Percentiles rank a stretch among this genome's conserved stretches.
These are phyloP conservation scores for Auricularia cornea DNA, from an alignment of 768 basidiomycete genomes.

Conservation along the genomic window DNA sequence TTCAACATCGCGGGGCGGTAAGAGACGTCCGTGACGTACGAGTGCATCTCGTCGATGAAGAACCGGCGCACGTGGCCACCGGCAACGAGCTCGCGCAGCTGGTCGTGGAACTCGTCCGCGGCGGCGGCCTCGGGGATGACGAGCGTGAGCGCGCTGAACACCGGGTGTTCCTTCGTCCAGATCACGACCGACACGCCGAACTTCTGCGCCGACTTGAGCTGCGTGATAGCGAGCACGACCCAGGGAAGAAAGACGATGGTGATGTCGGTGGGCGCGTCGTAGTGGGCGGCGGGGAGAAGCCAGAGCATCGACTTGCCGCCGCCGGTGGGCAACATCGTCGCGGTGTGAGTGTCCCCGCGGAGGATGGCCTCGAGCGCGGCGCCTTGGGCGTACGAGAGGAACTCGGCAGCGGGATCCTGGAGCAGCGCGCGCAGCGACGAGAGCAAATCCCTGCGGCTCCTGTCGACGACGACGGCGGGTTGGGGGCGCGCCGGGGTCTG, in stretches of 20 bases:
- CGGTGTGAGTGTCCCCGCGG: not conserved
- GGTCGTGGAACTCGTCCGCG: not conserved
- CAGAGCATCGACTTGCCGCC: not conserved
- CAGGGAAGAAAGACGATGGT: not conserved
- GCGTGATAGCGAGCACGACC: not conserved
- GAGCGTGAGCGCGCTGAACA: not conserved
- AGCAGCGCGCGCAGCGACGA: not conserved
- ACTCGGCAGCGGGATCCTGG: not conserved
- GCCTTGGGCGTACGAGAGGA: not conserved
- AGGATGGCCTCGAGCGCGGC: not conserved
- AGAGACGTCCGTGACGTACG: not conserved
- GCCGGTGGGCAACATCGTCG: not conserved
- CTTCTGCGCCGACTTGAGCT: not conserved
- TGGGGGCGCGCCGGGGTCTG: not conserved
- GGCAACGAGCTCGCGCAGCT: not conserved
- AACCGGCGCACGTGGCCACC: not conserved
- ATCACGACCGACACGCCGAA: not conserved
- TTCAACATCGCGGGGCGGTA: not conserved
- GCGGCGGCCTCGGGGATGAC: not conserved
- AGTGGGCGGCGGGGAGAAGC: not conserved
- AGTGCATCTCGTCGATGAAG: not conserved
- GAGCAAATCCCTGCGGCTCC: not conserved
- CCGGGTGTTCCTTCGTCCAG: not conserved
- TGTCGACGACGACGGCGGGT: not conserved
- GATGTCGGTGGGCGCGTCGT: not conserved